Conservation (phyloP, 345 rosid species). For the Linum trigynum region DNA sequence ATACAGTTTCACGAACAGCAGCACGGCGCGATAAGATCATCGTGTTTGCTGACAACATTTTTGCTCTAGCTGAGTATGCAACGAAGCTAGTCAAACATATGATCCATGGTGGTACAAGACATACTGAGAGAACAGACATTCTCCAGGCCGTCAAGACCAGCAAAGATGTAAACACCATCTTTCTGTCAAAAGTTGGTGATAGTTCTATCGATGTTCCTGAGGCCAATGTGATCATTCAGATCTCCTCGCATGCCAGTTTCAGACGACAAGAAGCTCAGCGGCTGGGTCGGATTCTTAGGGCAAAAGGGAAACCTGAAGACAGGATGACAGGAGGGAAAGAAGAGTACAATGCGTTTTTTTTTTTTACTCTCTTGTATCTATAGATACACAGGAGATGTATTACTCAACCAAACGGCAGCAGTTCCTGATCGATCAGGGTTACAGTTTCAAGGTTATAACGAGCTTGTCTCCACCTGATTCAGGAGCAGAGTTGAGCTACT, state of each 20-base stretch:
- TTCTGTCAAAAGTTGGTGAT: constrained; percentile 97
- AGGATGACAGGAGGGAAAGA: constrained; percentile 98
- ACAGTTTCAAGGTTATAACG: constrained; percentile 92
- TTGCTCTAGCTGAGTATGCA: constrained; percentile 88
- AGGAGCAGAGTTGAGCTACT: constrained; percentile 67
- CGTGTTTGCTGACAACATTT: constrained; percentile 91
- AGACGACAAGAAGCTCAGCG: constrained; percentile 99
- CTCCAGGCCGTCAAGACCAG: constrained; percentile 84
- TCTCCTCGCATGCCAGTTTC: constrained; percentile 96
- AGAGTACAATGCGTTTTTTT: constrained; percentile 95
- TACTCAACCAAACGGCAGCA: constrained; percentile 92
- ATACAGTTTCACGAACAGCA: constrained; percentile 85
- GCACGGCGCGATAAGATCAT: constrained; percentile 91
- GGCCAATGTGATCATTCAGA: constrained; percentile 95
- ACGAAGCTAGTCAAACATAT: constrained; percentile 87
- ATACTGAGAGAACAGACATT: constrained; percentile 90
- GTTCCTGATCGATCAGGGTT: constrained; percentile 92
- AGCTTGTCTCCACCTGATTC: constrained; percentile 78
- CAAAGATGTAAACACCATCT: constrained; percentile 67
- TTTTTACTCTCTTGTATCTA: constrained; percentile 93
- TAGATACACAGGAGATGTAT: constrained; percentile 93
- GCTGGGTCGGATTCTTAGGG: constrained; percentile 97
- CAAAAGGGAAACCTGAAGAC: constrained; percentile 91
- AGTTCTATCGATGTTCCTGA: constrained; percentile 96
- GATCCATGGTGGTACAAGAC: constrained; percentile 99